Conservation (phyloP, 805 yeast genomes). For the Candida alai region DNA sequence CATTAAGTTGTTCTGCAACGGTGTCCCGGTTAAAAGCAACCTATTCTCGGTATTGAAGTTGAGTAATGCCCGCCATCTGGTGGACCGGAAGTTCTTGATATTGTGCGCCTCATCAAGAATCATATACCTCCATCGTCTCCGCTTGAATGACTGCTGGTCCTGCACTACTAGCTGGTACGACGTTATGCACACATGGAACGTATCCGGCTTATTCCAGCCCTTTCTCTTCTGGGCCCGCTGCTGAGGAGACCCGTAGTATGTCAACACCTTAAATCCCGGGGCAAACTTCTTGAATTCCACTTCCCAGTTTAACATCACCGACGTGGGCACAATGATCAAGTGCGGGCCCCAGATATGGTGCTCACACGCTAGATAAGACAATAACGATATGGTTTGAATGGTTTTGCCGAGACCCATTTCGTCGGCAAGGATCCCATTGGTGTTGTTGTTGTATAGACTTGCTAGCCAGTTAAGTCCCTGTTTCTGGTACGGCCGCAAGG, state of each 20-base stretch:
- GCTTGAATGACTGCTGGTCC: slow-evolving; percentile 88
- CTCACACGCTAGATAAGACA: slow-evolving; percentile 87
- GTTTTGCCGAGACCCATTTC: slow-evolving; percentile 99
- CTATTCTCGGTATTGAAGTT: slow-evolving; percentile 92
- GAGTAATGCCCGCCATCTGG: slow-evolving; percentile 92
- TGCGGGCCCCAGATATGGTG: slow-evolving; percentile 98
- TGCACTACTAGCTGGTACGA: slow-evolving; percentile 97
- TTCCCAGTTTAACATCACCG: slow-evolving; percentile 97
- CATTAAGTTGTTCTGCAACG: slow-evolving; percentile 89
- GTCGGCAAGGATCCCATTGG: slow-evolving; percentile 96
- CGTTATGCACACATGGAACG: slow-evolving; percentile 95
- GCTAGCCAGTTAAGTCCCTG: slow-evolving; percentile 98
- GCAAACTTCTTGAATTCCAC: slow-evolving; percentile 98
- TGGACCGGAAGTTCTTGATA: slow-evolving; percentile 92
- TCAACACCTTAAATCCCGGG: slow-evolving; percentile 93
- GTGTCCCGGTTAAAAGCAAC: slow-evolving; percentile 90
- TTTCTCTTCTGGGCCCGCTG: slow-evolving; percentile 93
- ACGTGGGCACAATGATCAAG: slow-evolving; percentile 92
- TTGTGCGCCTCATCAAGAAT: slow-evolving; percentile 97
- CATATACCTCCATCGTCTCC: slow-evolving; percentile 95
- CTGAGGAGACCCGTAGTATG: slow-evolving; percentile 95
- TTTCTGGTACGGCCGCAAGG: slow-evolving; percentile 84
- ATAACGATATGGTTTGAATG: slow-evolving; percentile 86
- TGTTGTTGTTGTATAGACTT: slow-evolving; percentile 82
- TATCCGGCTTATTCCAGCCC: slow-evolving; percentile 96